Base-by-base conservation (phyloP, 495 filamentous ascomycete species). In the Penicillium macrosclerotiorum region DNA sequence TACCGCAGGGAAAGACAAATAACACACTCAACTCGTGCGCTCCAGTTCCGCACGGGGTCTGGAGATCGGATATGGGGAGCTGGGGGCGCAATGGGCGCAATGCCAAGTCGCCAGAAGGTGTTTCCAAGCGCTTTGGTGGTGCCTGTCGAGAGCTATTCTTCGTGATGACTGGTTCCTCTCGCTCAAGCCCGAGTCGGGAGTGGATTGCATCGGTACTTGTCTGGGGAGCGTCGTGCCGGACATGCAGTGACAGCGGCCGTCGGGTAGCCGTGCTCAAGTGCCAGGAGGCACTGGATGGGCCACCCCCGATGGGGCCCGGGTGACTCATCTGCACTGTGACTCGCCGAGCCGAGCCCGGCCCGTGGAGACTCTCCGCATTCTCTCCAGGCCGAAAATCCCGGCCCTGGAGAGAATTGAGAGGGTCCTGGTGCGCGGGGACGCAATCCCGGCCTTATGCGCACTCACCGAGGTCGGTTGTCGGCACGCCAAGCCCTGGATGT, bases 141-240 rank as follows among this genome's bases (percentile, higher is more conserved):
- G n/a, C n/a, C n/a, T n/a, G n/a, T n/a, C n/a, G n/a, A n/a, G n/a
- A n/a, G n/a, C n/a, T n/a, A n/a, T n/a, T n/a, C n/a, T n/a, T n/a
- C n/a, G n/a, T n/a, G n/a, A n/a, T n/a, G n/a, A n/a, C n/a, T n/a
- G n/a, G n/a, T n/a, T n/a, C n/a, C n/a, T n/a, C n/a, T n/a, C n/a
- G n/a, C n/a, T n/a, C n/a, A n/a, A n/a, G n/a, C n/a, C n/a, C n/a
- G n/a, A n/a, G n/a, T n/a, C n/a, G n/a, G n/a, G n/a, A n/a, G n/a
- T n/a, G n/a, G n/a, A n/a, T n/a, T n/a, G n/a, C n/a, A n/a, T 55
- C 58, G 58, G 58, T 53, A 61, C 51, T 61, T 58, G 41, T 18
- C 25, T 27, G 33, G 29, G 19, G n/a, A 8, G 16, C 19, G 27
- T 3, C 11, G 29, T 40, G 50, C 51, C 41, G 41, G 14, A 16